Evolutionary conservation across 768 basidiomycete genomes (phyloP).

Genomic region (Inosperma sp.): DNA sequence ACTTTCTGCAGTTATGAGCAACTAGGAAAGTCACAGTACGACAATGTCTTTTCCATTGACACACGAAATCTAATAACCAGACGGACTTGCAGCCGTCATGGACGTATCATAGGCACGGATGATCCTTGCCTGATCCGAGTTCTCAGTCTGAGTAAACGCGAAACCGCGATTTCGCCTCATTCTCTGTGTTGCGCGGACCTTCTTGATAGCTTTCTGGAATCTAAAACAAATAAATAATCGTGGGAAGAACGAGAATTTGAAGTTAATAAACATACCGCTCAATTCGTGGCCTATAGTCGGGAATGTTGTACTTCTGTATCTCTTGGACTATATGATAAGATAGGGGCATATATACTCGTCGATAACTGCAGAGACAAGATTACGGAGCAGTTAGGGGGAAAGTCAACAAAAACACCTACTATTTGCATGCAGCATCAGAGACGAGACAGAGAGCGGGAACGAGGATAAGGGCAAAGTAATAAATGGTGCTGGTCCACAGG

Average conservation of each 20-base stretch:
- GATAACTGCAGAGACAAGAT: constrained; percentile 54
- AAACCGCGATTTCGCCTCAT: constrained; percentile 96
- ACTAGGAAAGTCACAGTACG: too few species aligned
- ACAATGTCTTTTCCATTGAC: too few species aligned
- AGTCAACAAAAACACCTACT: constrained; percentile 48
- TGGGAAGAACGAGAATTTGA: constrained; percentile 5
- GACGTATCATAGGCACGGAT: constrained; percentile 89
- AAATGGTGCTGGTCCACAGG: constrained; percentile 82
- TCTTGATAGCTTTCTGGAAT: constrained; percentile 99
- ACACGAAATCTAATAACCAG: constrained; percentile 55
- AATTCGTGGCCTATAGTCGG: constrained; percentile 93
- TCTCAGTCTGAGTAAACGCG: constrained; percentile 97
- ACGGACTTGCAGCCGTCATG: constrained; percentile 63
- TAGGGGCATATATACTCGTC: constrained; percentile 80
- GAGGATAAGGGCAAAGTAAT: constrained; percentile 84
- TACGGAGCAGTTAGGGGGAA: constrained; percentile 10
- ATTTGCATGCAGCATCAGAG: constrained; percentile 96
- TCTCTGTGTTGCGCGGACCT: constrained; percentile 94
- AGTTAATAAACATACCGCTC: constrained; percentile 68
- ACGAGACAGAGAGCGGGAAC: constrained; percentile 80
- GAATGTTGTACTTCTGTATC: constrained; percentile 98
- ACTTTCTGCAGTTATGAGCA: too few species aligned
- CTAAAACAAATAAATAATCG: too few species aligned
- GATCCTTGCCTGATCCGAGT: constrained; percentile 77
- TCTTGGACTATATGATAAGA: constrained; percentile 99